Evolutionary conservation across 2,329 filamentous ascomycete genomes (phyloP).

Genomic region (Stagonosporopsis cucurbitacearum): DNA sequence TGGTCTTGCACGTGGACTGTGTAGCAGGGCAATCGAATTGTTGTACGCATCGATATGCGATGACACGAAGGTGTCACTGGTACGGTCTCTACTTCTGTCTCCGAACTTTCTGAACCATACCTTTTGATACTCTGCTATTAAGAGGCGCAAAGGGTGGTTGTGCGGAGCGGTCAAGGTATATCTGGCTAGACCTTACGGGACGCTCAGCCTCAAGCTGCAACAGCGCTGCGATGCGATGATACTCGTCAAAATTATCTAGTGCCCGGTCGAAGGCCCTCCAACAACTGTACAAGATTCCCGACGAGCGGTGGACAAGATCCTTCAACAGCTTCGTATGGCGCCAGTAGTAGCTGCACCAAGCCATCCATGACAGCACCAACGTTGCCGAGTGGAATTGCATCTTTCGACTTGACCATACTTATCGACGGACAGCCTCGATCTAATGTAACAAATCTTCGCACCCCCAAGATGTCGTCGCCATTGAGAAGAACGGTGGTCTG

Average conservation of each 20-base stretch:
- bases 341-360: constrained; percentile 65
- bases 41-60: background rate
- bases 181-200: background rate
- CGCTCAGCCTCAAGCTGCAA: background rate
- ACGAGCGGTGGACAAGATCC: constrained; percentile 63
- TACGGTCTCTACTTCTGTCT: constrained; percentile 7
- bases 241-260: constrained; percentile 39
- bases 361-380: constrained; percentile 65
- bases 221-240: too few relatives aligned
- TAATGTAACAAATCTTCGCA: constrained; percentile 64
- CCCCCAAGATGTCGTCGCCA: constrained; percentile 58
- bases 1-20: constrained; percentile 3
- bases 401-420: constrained; percentile 34
- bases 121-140: background rate
- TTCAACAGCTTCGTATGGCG: constrained; percentile 48
- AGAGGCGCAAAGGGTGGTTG: background rate
- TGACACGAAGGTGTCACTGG: background rate
- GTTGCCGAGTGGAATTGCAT: constrained; percentile 56
- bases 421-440: constrained; percentile 63
- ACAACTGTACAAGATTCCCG: constrained; percentile 69
- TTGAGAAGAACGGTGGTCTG: constrained; percentile 58
- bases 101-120: background rate
- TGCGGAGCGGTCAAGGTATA: background rate
- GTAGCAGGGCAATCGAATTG: background rate
- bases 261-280: constrained; percentile 65